Base-by-base conservation (phyloP, 208 protist genomes). In the Crithidia brevicula region DNA sequence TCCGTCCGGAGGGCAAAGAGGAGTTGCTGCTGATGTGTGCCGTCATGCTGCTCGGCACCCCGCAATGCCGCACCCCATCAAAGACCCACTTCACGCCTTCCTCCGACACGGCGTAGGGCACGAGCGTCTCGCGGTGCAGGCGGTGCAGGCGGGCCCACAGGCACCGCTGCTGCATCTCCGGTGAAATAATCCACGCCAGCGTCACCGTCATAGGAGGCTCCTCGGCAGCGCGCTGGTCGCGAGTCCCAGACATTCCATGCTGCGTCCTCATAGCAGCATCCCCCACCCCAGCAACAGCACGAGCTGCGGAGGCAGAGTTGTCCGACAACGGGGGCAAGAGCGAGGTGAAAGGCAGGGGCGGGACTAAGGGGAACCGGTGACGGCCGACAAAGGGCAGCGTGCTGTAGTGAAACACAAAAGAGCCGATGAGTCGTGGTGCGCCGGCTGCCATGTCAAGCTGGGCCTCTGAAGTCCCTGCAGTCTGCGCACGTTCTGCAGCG, bases 371-470 rank as follows among this genome's bases (percentile, higher is more conserved):
- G 15, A 57, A 57, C 22, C 22, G 18, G 16, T 42, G 28, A 1
- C 31, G 25, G 25, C 50, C n/a, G 15, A 45, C 40, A 59, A 50
- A 67, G 11, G 23, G 50, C n/a, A 68, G 38, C 23, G 27, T 42
- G 25, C 57, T 33, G 42, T 51, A 51, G 42, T 63, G 36, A 36
- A 63, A 51, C 11, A 33, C 22, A 16, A 42, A 49, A 27, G 27
- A 50, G 36, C 42, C 57, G 6, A 63, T 60, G 20, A 46, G n/a
- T 4, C 54, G 20, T 36, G 57, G 40, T 4, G 20, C n/a, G n/a
- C n/a, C 36, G 10, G 8, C 36, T 16, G 36, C 36, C 1, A 13
- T 13, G 0, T 40, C n/a, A n/a, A n/a, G n/a, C n/a, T n/a, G n/a
- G n/a, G n/a, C n/a, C n/a, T n/a, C n/a, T n/a, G n/a, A n/a, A n/a